These are phyloP conservation scores for Tarenaya hassleriana DNA, from an alignment of 345 rosid species.

Conservation along the genomic window DNA sequence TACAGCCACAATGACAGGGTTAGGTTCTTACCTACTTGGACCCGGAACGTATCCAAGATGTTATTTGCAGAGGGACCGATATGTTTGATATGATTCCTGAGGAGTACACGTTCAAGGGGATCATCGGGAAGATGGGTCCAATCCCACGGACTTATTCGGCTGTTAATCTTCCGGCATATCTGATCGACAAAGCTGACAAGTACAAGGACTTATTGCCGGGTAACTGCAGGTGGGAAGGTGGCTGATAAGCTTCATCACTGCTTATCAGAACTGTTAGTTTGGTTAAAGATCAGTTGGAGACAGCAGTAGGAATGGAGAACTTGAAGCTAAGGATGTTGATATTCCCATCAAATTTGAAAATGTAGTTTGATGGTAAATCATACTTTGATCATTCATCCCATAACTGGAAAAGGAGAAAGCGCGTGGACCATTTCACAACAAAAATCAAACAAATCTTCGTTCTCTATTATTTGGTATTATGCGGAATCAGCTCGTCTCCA, in stretches of 20 bases:
- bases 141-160: constrained; percentile 71
- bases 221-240: constrained; percentile 70
- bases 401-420: no score
- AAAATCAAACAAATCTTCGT: no score
- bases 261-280: background rate
- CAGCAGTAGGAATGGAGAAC: no score
- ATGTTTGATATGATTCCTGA: constrained; percentile 91
- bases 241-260: constrained; percentile 33
- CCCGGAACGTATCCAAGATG: constrained; percentile 69
- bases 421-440: no score
- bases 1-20: constrained; percentile 89
- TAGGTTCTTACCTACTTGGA: constrained; percentile 76
- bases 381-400: no score
- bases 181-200: constrained; percentile 62
- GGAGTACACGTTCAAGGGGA: constrained; percentile 83
- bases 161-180: constrained; percentile 65
- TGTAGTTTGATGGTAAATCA: no score
- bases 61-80: constrained; percentile 74
- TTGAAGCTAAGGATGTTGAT: no score
- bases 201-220: constrained; percentile 83
- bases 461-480: no score
- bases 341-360: no score
- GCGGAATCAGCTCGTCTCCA: no score
- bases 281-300: no score
- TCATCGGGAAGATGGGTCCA: constrained; percentile 84